Evolutionary conservation across 352 stramenopile genomes (phyloP), one percentile per base, ranked within the genome.

Genomic region (Phytophthora quininea): DNA sequence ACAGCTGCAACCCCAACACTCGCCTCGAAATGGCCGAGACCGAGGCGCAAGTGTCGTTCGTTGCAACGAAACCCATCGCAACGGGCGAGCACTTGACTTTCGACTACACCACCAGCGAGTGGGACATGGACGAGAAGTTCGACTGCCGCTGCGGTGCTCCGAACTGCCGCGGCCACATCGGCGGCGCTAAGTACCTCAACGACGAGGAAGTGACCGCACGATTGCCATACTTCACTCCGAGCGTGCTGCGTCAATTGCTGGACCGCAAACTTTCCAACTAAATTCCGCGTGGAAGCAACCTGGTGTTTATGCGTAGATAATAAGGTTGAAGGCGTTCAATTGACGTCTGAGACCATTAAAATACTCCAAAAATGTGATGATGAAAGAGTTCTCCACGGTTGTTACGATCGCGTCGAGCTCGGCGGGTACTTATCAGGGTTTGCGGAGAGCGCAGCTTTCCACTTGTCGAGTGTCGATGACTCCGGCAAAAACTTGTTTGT

Each of bases 121-220:
- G 90, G 90, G 88, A 97, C 73, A 97, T 97, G 90, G 87, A 97
- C 61, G 87, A 95, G 62, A 95, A 96, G 63, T 97, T 97, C 31
- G 74, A 88, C 55, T 97, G 90, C 69, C 79, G 79, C 40, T 97
- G 90, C 59, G 86, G 88, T 48, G 76, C 83, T 29, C 47, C 66
- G 3, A 80, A 74, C 10, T 93, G 86, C 59, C 78, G 77, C 32
- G 81, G 84, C 24, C 74, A 93, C 71, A 88, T 96, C 37, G 75
- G 80, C 12, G 90, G 90, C 4, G 90, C 90, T 58, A 96, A 95
- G 74, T 87, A 94, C 70, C 73, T 97, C 10, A 70, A 43, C n/a
- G 73, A 92, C 51, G 47, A 63, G 7, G 65, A 93, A 50, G 65
- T 95, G 15, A 64, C 61, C n/a, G 53, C 60, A 11, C 67, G 80